Evolutionary conservation across 2,329 filamentous ascomycete species (phyloP).

Genomic region (Xylariaceae sp.): DNA sequence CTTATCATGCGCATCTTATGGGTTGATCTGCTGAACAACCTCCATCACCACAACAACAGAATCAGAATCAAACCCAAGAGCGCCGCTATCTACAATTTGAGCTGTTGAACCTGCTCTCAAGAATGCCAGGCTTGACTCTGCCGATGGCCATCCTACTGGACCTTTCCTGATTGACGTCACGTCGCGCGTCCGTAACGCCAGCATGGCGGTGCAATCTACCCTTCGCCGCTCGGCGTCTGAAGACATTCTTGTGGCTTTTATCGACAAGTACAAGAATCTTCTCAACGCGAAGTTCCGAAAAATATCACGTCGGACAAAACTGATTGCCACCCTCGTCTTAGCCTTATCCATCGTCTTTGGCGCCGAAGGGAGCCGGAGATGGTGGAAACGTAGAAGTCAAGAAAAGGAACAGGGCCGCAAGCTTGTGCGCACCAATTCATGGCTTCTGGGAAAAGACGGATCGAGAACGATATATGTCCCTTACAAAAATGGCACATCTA

Average conservation of each 20-base stretch:
- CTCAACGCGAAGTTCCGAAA: conserved; percentile 52
- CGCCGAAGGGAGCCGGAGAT: conserved; percentile 71
- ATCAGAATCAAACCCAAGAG: neutral
- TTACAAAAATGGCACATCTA: conserved; percentile 80
- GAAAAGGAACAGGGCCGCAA: conserved; percentile 80
- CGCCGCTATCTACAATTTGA: neutral
- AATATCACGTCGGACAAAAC: conserved; percentile 64
- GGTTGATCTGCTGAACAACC: neutral
- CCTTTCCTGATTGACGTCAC: conserved; percentile 21
- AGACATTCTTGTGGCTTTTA: conserved; percentile 60
- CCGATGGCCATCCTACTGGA: conserved; percentile 24
- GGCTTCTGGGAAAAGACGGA: conserved; percentile 88
- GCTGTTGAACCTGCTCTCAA: neutral
- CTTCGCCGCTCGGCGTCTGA: conserved; percentile 61
- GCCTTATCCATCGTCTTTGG: conserved; percentile 72
- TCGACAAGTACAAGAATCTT: conserved; percentile 53
- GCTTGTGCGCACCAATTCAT: conserved; percentile 85
- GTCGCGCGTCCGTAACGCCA: conserved; percentile 19
- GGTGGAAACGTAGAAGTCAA: conserved; percentile 66
- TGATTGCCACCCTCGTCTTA: conserved; percentile 72
- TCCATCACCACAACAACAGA: neutral
- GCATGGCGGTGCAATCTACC: conserved; percentile 85
- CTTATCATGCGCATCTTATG: neutral
- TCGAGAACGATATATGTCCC: conserved; percentile 93
- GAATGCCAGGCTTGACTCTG: conserved; percentile 14